Evolutionary conservation across 768 basidiomycete genomes (phyloP), one percentile per base, ranked within the genome.

Genomic region (Coprinopsis strossmayeri): DNA sequence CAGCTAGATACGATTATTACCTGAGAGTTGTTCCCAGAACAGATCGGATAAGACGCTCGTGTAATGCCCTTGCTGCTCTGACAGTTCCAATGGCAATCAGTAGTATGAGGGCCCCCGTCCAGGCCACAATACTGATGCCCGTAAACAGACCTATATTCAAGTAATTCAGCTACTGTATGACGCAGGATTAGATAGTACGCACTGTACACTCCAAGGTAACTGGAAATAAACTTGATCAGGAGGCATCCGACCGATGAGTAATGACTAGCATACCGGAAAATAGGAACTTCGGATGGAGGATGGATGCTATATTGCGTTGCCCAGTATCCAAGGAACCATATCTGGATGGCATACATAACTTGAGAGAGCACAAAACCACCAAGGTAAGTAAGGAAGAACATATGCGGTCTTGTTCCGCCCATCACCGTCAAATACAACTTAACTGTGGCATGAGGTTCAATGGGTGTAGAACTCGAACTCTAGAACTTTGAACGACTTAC

Each of bases 1-100:
- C 2, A 11, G 13, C 12, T 23, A 35, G 10, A 9, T 35, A 32
- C n/a, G n/a, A n/a, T n/a, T n/a, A 7, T 28, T 49, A 76, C 79
- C 80, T 69, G 23, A 84, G 58, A 2, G 83, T 84, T 2, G 80
- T 78, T 0, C 79, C 74, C 9, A 84, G 61, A 1, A 84, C 60
- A 7, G 79, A 70, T 23, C 69, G 56, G 15, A 84, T 53, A 2
- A 85, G 70, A 46, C 65, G 61, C n/a, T 57, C 53, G 56, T 84
- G 81, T 15, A 84, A 73, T 7, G 53, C 60, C 45, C 70, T 64
- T 4, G 80, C 79, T 1, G 81, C 82, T 41, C 76, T 63, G 43
- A 82, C 52, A 1, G 64, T 53, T 1, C 81, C 82, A 28, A 61
- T 63, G 10, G 75, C 62, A 54, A 70, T 81, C 54, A 70, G 81